Conservation (phyloP, 2,329 filamentous ascomycete species). For the Fusarium tjaetaba region DNA sequence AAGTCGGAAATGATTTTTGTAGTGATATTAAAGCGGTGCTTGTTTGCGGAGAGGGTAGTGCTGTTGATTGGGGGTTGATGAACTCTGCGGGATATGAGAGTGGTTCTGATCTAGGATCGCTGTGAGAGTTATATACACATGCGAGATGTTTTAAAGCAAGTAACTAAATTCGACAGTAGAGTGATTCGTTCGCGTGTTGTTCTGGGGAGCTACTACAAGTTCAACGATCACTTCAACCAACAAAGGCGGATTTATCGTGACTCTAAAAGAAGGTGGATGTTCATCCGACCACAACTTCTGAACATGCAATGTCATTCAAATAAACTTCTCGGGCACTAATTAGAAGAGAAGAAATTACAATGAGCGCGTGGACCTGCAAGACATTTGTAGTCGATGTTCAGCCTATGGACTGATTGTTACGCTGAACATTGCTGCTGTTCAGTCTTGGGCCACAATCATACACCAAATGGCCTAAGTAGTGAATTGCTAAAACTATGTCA, state of each 20-base stretch:
- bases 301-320: not conserved
- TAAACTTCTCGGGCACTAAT: rapidly evolving
- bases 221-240: not conserved
- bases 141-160: rapidly evolving
- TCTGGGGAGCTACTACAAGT: not conserved
- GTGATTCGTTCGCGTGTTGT: not conserved
- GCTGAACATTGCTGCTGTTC: not conserved
- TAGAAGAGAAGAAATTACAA: not conserved
- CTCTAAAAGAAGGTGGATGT: not conserved
- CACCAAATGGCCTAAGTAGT: not conserved
- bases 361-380: rapidly evolving
- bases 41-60: not conserved
- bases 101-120: not conserved
- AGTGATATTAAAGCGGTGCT: not conserved
- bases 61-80: not conserved
- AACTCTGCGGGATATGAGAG: not conserved
- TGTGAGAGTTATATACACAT: not conserved
- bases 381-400: not conserved
- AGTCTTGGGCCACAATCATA: too few species aligned
- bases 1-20: not conserved
- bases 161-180: not conserved
- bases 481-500: not conserved
- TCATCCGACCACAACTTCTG: not conserved
- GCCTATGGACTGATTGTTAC: not conserved
- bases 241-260: not conserved